Percentiles rank a stretch among this genome's conserved stretches.
Conservation (phyloP, 768 basidiomycete genomes). For the Fomitopsis pulvina region DNA sequence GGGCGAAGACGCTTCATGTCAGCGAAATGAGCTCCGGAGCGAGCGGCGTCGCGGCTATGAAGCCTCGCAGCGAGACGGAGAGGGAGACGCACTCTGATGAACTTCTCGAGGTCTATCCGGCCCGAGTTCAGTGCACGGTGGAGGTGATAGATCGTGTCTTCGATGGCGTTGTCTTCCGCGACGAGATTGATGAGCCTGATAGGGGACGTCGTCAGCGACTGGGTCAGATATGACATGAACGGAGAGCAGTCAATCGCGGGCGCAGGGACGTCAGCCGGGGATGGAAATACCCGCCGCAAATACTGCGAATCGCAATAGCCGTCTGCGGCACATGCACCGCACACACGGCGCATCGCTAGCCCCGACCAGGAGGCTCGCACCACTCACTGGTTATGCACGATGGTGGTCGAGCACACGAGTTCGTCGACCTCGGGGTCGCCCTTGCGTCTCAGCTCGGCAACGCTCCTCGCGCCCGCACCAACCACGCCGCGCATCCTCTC, state of each 20-base stretch:
- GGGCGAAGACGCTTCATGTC: background rate
- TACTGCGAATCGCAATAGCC: background rate
- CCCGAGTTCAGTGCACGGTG: conserved; percentile 89
- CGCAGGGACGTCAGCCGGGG: background rate
- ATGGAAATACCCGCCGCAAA: conserved; percentile 1
- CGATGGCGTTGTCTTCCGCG: conserved; percentile 99
- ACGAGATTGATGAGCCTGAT: conserved; percentile 86
- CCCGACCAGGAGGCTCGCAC: conserved; percentile 9
- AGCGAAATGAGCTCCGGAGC: no score
- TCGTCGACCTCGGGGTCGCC: conserved; percentile 96
- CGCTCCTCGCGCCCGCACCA: conserved; percentile 59
- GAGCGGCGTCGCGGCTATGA: background rate
- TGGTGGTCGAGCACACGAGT: conserved; percentile 89
- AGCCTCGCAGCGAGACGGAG: background rate
- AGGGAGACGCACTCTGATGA: conserved; percentile 66
- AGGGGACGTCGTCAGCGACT: background rate
- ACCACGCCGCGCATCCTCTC: conserved; percentile 60
- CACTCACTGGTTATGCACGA: conserved; percentile 94
- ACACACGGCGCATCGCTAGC: background rate
- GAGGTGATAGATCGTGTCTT: conserved; percentile 96
- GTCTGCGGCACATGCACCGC: background rate
- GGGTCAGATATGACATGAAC: background rate
- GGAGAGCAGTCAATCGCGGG: background rate
- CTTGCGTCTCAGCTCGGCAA: conserved; percentile 71
- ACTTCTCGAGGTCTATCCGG: conserved; percentile 89